Evolutionary conservation across 495 filamentous ascomycete genomes (phyloP).

Genomic region (Annulohypoxylon moriforme): DNA sequence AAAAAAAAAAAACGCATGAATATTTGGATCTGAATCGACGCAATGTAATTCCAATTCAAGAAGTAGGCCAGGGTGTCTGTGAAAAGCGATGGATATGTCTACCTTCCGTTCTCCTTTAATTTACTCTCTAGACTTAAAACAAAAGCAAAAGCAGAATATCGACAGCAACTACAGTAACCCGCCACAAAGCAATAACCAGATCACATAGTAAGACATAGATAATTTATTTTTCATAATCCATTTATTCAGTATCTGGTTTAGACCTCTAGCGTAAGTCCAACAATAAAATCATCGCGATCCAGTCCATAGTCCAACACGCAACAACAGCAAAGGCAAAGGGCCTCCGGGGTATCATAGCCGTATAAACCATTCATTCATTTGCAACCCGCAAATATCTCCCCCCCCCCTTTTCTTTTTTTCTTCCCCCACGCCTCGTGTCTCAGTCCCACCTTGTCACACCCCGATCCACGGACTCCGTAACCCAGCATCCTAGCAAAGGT

Average conservation of each 20-base stretch:
- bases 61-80: background rate
- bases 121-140: no score
- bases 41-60: no score
- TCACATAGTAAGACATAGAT: no score
- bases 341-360: constrained; percentile 31
- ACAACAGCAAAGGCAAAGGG: constrained; percentile 6
- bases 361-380: background rate
- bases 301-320: background rate
- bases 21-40: background rate
- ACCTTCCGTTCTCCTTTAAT: no score
- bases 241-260: background rate
- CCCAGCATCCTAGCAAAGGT: background rate
- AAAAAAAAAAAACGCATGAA: no score
- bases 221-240: background rate
- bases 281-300: background rate
- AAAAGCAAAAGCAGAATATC: no score
- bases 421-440: background rate
- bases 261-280: no score
- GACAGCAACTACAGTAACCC: no score
- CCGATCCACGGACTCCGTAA: background rate
- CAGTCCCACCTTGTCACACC: background rate
- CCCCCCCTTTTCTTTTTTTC: background rate
- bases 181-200: no score
- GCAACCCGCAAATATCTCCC: background rate
- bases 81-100: background rate